Evolutionary conservation across 768 basidiomycete species (phyloP).

Genomic region (Boletus sp.): DNA sequence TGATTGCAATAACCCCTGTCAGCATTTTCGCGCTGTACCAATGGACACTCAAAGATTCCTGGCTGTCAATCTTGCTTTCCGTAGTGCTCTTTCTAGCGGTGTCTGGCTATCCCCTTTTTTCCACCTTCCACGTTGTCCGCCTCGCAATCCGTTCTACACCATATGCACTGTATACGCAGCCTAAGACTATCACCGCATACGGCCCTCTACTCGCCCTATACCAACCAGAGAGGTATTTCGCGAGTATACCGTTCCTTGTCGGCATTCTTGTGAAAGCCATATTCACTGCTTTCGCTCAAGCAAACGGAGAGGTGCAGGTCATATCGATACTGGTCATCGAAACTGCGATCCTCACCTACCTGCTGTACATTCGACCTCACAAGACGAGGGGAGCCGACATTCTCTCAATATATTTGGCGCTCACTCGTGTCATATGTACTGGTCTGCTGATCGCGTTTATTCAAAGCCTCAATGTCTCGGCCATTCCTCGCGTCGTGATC

Average conservation of each 20-base stretch:
- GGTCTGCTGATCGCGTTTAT: slow-evolving; percentile 77
- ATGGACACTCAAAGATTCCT: slow-evolving; percentile 88
- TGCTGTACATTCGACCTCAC: slow-evolving; percentile 59
- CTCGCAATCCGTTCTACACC: slow-evolving; percentile 40
- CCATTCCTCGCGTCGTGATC: slow-evolving; percentile 81
- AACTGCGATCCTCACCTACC: slow-evolving; percentile 48
- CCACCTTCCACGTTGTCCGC: slow-evolving; percentile 48
- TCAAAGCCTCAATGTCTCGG: slow-evolving; percentile 53
- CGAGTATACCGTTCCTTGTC: slow-evolving; percentile 54
- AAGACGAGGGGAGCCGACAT: slow-evolving; percentile 68
- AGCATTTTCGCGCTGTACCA: slow-evolving; percentile 82
- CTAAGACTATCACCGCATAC: slow-evolving; percentile 38
- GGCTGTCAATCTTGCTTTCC: slow-evolving; percentile 79
- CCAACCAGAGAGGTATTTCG: slow-evolving; percentile 64
- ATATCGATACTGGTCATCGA: slow-evolving; percentile 67
- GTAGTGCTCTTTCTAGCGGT: slow-evolving; percentile 61
- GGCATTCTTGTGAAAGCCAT: slow-evolving; percentile 65
- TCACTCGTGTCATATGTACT: slow-evolving; percentile 66
- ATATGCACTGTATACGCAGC: slow-evolving; percentile 36
- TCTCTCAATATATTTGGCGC: slow-evolving; percentile 60
- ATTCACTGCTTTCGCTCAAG: slow-evolving; percentile 64
- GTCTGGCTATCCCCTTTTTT: slow-evolving; percentile 45
- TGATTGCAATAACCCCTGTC: slow-evolving; percentile 67
- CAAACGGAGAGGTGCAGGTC: slow-evolving; percentile 64
- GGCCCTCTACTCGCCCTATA: slow-evolving; percentile 67